phyloP scores from a whole-genome alignment of 2,329 filamentous ascomycete species.

The Juglanconis sp. region DNA sequence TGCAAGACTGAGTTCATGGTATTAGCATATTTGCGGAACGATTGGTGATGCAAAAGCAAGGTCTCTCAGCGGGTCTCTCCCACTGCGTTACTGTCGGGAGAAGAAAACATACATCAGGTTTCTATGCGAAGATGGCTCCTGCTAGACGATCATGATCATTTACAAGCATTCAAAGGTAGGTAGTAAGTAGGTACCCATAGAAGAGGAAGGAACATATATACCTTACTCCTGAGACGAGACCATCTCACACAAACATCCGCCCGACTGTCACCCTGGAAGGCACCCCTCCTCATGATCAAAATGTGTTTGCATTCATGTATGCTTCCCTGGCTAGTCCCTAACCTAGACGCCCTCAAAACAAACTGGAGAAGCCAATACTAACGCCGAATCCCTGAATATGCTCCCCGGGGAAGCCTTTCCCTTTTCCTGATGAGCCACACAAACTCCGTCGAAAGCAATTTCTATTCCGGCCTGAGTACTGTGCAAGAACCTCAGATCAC shows the following conservation, averaged over 20 bases:
- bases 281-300: not conserved
- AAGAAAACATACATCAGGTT: too few species aligned
- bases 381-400: conserved; percentile 9
- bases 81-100: too few species aligned
- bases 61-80: not conserved
- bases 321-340: not conserved
- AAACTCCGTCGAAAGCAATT: conserved; percentile 12
- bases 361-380: conserved; percentile 1
- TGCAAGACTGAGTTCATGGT: not conserved
- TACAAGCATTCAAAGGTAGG: too few species aligned
- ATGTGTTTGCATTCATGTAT: conserved; percentile 2
- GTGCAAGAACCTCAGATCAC: conserved; percentile 6
- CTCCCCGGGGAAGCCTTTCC: not conserved
- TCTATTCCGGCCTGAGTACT: not conserved
- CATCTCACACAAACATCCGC: not conserved
- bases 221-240: not conserved
- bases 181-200: too few species aligned
- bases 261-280: not conserved
- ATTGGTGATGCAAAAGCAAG: not conserved
- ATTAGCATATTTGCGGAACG: not conserved
- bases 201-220: not conserved
- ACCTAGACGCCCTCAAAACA: not conserved
- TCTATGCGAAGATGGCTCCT: too few species aligned
- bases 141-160: too few species aligned
- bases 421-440: not conserved